phyloP scores from a whole-genome alignment of 805 yeast genomes.

The Blastobotrys chiropterorum region DNA sequence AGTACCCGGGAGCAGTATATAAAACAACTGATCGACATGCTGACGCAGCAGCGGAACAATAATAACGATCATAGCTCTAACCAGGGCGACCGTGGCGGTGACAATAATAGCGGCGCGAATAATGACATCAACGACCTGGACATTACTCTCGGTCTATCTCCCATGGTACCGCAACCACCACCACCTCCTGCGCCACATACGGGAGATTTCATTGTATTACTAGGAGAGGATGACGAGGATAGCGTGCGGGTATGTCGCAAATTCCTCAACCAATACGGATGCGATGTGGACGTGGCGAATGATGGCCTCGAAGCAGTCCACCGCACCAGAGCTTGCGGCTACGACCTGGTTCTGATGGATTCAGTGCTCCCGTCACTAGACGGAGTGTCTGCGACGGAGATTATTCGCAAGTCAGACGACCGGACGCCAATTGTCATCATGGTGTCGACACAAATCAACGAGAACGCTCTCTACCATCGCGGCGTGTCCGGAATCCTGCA shows the following conservation, averaged over 20 bases:
- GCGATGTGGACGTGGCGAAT: conserved; percentile 85
- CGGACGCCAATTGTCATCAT: conserved; percentile 72
- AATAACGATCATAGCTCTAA: neutral
- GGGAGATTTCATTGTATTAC: conserved; percentile 25
- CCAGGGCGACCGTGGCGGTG: neutral
- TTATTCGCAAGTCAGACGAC: conserved; percentile 77
- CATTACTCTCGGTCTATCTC: neutral
- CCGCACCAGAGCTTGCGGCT: conserved; percentile 60
- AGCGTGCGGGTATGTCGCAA: conserved; percentile 79
- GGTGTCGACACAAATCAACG: conserved; percentile 9
- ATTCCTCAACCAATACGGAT: conserved; percentile 80
- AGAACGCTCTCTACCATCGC: conserved; percentile 56
- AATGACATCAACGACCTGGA: neutral
- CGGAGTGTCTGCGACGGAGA: conserved; percentile 79
- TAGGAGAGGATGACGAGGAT: conserved; percentile 52
- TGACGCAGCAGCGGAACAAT: neutral
- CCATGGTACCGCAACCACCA: neutral
- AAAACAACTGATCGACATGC: neutral
- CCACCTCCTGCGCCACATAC: conserved; percentile 5
- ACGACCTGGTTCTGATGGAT: conserved; percentile 52
- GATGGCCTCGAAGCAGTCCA: conserved; percentile 89
- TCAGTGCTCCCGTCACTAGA: conserved; percentile 51
- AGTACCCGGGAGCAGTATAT: neutral
- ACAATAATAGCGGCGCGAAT: neutral
- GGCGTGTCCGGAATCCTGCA: conserved; percentile 93